phyloP scores from a whole-genome alignment of 2,329 filamentous ascomycete genomes.

The Clarireedia sp. region DNA sequence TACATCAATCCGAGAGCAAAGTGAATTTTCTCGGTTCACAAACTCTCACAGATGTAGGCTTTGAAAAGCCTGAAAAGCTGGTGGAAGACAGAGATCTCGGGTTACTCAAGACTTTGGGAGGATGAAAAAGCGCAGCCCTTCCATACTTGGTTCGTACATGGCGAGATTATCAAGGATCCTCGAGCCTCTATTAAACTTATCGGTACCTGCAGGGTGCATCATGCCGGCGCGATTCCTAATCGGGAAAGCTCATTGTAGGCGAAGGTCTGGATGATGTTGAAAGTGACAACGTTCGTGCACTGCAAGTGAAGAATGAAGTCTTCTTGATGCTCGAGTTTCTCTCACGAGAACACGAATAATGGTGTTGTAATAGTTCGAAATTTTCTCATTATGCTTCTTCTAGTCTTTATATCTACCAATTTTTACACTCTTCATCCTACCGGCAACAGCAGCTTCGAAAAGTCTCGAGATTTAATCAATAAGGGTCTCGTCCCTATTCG shows the following conservation, averaged over 20 bases:
- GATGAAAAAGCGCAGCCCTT: too few relatives aligned
- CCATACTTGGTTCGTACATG: background rate
- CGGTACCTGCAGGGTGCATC: constrained; percentile 8
- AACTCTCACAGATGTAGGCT: background rate
- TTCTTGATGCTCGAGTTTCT: background rate
- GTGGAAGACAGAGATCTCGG: background rate
- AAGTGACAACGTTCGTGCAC: constrained; percentile 6
- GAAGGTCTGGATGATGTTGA: constrained; percentile 3
- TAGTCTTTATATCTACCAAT: background rate
- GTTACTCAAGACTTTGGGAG: background rate
- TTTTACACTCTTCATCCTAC: constrained; percentile 1
- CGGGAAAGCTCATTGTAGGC: constrained; percentile 1
- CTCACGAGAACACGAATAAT: background rate
- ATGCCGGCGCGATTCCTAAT: constrained; percentile 1
- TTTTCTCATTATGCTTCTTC: constrained; percentile 5
- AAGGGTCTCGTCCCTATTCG: constrained; percentile 9
- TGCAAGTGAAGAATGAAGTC: background rate
- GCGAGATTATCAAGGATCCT: background rate
- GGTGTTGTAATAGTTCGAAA: constrained; percentile 3
- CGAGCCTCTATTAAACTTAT: constrained; percentile 7
- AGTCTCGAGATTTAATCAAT: constrained; percentile 4
- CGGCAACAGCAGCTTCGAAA: constrained; percentile 1
- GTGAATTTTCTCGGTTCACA: too few relatives aligned
- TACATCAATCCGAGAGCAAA: too few relatives aligned
- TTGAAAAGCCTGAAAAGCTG: background rate